phyloP scores from a whole-genome alignment of 306 rosid species.

The Leucaena leucocephala region DNA sequence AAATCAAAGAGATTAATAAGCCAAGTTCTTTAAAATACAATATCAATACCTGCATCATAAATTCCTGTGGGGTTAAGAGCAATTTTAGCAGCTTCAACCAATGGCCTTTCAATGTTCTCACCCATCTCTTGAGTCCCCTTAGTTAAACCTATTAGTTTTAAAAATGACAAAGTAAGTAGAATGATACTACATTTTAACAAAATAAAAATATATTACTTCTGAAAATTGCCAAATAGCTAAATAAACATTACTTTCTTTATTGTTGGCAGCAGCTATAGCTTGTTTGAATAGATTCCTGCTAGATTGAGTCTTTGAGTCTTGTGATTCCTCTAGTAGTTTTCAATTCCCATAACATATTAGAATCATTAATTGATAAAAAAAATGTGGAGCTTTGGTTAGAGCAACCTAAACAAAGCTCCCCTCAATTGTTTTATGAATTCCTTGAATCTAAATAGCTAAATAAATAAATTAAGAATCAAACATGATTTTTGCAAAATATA shows the following conservation, averaged over 20 bases:
- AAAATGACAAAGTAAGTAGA: too few species aligned
- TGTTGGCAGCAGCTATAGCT: background rate
- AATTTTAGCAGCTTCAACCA: background rate
- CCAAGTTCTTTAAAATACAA: too few species aligned
- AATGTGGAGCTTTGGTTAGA: too few species aligned
- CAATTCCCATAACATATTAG: background rate
- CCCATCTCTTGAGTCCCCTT: background rate
- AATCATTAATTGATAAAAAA: background rate
- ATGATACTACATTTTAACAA: too few species aligned
- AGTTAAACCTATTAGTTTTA: background rate
- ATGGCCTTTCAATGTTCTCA: background rate
- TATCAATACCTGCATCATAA: too few species aligned
- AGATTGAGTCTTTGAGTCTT: background rate
- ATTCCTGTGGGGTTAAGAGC: background rate
- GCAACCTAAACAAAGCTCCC: too few species aligned
- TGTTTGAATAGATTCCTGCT: background rate
- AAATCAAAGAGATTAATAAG: too few species aligned
- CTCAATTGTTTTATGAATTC: background rate
- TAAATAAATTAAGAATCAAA: too few species aligned
- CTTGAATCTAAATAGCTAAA: background rate
- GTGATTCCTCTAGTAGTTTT: background rate
- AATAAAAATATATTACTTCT: background rate
- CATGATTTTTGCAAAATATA: too few species aligned
- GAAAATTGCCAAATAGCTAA: background rate
- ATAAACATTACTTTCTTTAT: background rate